A percentile compares a stretch with the other conserved stretches of the same genome.
phyloP scores from a whole-genome alignment of 129 eudicot species.

The Logfia minima region DNA sequence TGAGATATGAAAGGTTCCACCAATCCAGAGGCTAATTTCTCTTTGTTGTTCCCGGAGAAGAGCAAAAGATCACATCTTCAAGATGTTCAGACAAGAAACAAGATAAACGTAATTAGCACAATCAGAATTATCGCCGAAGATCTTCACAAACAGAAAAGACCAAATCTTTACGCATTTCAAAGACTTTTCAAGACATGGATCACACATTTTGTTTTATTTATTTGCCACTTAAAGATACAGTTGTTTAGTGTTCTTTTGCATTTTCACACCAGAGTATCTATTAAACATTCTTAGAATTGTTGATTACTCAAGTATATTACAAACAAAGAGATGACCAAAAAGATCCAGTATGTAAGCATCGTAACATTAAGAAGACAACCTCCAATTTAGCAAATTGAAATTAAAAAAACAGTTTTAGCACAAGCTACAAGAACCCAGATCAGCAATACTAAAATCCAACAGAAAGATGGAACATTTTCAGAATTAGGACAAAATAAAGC shows the following conservation, averaged over 20 bases:
- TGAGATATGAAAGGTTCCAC: conserved; percentile 89
- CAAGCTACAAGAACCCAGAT: neutral
- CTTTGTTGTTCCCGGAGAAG: conserved; percentile 62
- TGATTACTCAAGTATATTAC: neutral
- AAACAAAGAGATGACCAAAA: conserved; percentile 6
- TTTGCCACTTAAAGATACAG: neutral
- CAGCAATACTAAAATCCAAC: conserved; percentile 2
- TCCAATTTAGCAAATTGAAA: conserved; percentile 3
- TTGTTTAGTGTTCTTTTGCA: neutral
- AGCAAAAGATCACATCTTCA: conserved; percentile 92
- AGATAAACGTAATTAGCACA: conserved; percentile 24
- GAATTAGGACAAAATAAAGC: neutral
- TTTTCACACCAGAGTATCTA: neutral
- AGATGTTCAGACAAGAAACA: conserved; percentile 12
- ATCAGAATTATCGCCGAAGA: conserved; percentile 8
- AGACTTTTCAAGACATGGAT: neutral
- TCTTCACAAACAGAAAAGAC: neutral
- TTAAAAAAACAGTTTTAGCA: neutral
- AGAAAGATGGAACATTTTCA: neutral
- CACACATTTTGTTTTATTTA: neutral
- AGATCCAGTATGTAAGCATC: neutral
- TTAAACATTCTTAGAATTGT: neutral
- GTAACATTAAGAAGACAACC: neutral
- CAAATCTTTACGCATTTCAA: conserved; percentile 1
- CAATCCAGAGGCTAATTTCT: conserved; percentile 92